phyloP scores from a whole-genome alignment of 805 yeast species.

The Yamadazyma ubonensis region DNA sequence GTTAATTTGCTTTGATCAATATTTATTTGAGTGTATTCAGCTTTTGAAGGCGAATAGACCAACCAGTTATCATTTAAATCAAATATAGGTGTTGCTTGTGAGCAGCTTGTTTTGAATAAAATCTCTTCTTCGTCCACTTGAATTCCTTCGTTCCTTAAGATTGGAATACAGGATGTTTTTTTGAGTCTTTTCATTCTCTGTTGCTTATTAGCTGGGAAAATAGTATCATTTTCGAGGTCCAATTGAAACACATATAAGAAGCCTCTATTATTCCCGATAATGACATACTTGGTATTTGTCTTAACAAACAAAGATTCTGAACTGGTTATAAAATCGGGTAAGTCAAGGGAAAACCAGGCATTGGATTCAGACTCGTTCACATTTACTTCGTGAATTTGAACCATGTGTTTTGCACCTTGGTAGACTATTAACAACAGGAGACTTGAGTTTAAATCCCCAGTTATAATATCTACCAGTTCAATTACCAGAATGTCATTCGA shows the following conservation, averaged over 20 bases:
- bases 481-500: conserved; percentile 5
- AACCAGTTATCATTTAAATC: conserved; percentile 53
- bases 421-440: conserved; percentile 11
- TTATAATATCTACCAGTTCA: conserved; percentile 9
- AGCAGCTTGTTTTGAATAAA: conserved; percentile 29
- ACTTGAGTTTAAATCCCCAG: conserved; percentile 11
- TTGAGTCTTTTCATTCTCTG: conserved; percentile 18
- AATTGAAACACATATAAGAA: conserved; percentile 19
- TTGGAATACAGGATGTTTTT: conserved; percentile 23
- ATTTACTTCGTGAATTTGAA: neutral
- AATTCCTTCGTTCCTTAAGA: conserved; percentile 15
- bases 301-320: conserved; percentile 17
- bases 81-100: conserved; percentile 42
- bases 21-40: conserved; percentile 32
- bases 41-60: conserved; percentile 43
- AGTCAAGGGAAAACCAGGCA: conserved; percentile 11
- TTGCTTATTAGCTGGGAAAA: conserved; percentile 19
- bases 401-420: neutral
- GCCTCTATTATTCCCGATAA: conserved; percentile 24
- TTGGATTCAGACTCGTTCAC: conserved; percentile 3
- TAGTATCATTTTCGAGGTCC: conserved; percentile 2
- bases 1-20: conserved; percentile 29
- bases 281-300: conserved; percentile 20
- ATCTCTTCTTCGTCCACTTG: conserved; percentile 20
- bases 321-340: conserved; percentile 5